These are phyloP conservation scores for Nothopassalora personata DNA, from an alignment of 2,329 filamentous ascomycete genomes.

Conservation along the genomic window DNA sequence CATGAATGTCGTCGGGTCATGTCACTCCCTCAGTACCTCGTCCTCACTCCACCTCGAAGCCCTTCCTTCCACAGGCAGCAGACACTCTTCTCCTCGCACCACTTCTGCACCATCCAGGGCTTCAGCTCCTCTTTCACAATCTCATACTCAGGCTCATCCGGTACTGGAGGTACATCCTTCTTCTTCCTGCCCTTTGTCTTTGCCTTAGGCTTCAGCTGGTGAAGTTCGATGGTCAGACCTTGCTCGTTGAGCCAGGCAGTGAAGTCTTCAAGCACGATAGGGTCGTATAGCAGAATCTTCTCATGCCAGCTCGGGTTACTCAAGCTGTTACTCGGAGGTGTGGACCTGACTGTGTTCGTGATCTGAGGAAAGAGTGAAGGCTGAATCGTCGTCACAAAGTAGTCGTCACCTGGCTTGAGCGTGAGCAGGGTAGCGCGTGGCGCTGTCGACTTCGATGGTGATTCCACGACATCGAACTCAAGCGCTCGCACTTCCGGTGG, in stretches of 20 bases:
- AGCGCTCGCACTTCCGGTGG: slow-evolving; percentile 20
- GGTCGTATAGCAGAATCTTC: slow-evolving; percentile 90
- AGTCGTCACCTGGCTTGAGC: slow-evolving; percentile 22
- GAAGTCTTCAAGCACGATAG: slow-evolving; percentile 81
- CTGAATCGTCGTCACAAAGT: slow-evolving; percentile 32
- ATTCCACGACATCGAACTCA: slow-evolving; percentile 13
- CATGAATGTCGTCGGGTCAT: not conserved
- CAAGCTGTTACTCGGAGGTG: slow-evolving; percentile 38
- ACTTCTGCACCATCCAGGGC: slow-evolving; percentile 67
- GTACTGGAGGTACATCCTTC: slow-evolving; percentile 42
- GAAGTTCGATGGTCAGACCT: slow-evolving; percentile 22
- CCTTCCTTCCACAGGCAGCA: slow-evolving; percentile 70
- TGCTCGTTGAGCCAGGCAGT: slow-evolving; percentile 68
- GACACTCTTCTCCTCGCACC: slow-evolving; percentile 83
- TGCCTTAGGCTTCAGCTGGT: slow-evolving; percentile 9
- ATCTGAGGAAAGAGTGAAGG: slow-evolving; percentile 44
- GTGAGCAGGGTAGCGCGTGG: slow-evolving; percentile 3
- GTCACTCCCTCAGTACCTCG: slow-evolving; percentile 31
- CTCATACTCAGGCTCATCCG: slow-evolving; percentile 19
- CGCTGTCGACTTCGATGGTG: slow-evolving; percentile 11
- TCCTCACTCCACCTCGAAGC: slow-evolving; percentile 33
- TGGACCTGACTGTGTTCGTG: slow-evolving; percentile 43
- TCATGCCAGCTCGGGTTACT: slow-evolving; percentile 69
- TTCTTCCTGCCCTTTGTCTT: slow-evolving; percentile 15
- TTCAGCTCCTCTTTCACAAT: slow-evolving; percentile 28